Evolutionary conservation across 805 yeast genomes (phyloP), one percentile per base, ranked within the genome.

Genomic region (Myxozyma neotropica): DNA sequence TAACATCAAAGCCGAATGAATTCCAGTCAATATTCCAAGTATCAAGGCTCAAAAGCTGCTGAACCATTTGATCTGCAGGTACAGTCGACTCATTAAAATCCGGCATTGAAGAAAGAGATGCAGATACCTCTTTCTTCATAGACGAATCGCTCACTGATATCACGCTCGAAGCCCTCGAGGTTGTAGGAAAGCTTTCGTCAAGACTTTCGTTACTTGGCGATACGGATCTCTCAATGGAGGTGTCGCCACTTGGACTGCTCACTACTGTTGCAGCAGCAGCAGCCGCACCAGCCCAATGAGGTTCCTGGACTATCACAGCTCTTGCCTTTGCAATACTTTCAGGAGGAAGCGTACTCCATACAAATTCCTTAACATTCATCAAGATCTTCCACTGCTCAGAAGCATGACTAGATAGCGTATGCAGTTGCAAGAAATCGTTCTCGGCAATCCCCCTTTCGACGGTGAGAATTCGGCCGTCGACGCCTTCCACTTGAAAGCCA

Each of bases 1-100:
- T 38, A n/a, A 21, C 35, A 39, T 51, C 55, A 35, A 54, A 35
- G 3, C 46, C 45, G 10, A 26, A 47, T 6, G 46, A 15, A 29
- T 26, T 38, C 58, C 58, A 54, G 42, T 54, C 53, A 17, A 47
- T 40, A 24, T 54, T 44, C 58, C 58, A 54, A 4, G 53, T 19
- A 24, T 54, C 53, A 13, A 54, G 33, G 15, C 39, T 54, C 27
- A 54, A 26, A 4, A 46, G 52, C 46, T 54, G 58, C 15, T 46
- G 31, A 19, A 54, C 48, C 15, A 46, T 27, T 23, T 29, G 35
- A 31, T 44, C 49, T 13, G 33, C 50, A 17, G 24, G 15, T 39
- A 38, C 50, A 17, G 56, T 23, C 23, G 42, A 35, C 8, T 44
- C 50, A 15, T 40, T 10, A 23, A 45, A 15, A 5, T 43, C 49